These are phyloP conservation scores for Cnidoscolus chayamansa DNA, from an alignment of 441 rosid species.

Conservation along the genomic window DNA sequence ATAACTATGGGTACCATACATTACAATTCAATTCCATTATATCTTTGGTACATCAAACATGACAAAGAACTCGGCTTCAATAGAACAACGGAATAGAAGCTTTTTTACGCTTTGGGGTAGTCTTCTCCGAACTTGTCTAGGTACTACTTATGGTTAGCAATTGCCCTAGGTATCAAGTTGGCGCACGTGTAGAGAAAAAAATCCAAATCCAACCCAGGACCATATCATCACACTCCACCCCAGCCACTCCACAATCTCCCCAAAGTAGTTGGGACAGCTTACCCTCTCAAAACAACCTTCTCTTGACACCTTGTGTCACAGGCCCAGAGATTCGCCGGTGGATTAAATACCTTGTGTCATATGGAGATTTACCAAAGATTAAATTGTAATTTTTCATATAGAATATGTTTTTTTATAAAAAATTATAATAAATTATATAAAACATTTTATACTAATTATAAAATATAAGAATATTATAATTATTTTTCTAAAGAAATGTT, in stretches of 20 bases:
- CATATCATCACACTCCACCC: conserved; percentile 86
- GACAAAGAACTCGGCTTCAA: conserved; percentile 27
- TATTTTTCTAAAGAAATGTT: too few species aligned
- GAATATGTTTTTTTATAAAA: too few species aligned
- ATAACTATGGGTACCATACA: conserved; percentile 32
- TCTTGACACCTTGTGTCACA: conserved; percentile 20
- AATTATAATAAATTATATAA: too few species aligned
- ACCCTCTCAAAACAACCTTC: conserved; percentile 60
- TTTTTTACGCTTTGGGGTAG: conserved; percentile 55
- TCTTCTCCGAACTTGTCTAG: conserved; percentile 66
- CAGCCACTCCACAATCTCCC: conserved; percentile 76
- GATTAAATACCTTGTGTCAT: too few species aligned
- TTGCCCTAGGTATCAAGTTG: conserved; percentile 73
- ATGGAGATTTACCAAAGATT: too few species aligned
- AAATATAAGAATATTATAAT: too few species aligned
- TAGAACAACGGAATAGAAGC: conserved; percentile 68
- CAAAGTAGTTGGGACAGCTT: conserved; percentile 80
- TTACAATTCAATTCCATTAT: neutral
- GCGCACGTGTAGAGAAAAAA: conserved; percentile 65
- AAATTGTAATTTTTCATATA: too few species aligned
- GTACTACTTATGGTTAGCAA: conserved; percentile 62
- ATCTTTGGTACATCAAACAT: too few species aligned
- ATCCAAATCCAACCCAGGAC: conserved; percentile 75
- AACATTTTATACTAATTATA: too few species aligned
- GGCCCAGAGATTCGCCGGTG: too few species aligned